Evolutionary conservation across 352 stramenopile genomes (phyloP), one percentile per base, ranked within the genome.

Genomic region (Phytophthora hibernalis): DNA sequence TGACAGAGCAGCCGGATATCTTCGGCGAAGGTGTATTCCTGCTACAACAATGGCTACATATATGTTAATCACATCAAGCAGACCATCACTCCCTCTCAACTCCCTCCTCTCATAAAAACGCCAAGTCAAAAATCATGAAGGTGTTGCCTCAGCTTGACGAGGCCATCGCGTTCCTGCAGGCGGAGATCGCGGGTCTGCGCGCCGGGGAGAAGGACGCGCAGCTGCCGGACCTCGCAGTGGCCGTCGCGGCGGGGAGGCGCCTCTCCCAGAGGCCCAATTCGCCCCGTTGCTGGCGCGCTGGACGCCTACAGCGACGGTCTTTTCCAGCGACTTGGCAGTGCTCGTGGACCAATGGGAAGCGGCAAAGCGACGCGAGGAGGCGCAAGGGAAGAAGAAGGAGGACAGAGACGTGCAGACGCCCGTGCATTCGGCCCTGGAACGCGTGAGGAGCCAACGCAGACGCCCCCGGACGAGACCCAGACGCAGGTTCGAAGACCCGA

Each of bases 151-250:
- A 87, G 69, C 60, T 93, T 11, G 73, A 87, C 49, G 79, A 81
- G 16, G 81, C 82, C 22, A 82, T 91, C 42, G 61, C 79, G 42
- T 83, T 77, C 52, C 63, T 93, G 20, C 76, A 82, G 50, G 64
- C 74, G 9, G 79, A 93, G 44, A 70, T 93, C 16, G 55, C 55
- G 18, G 72, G 80, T 55, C 67, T 91, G 12, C 61, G 70, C 11
- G 60, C 70, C 2, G 79, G 79, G 5, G 58, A 72, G 28, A 78
- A 70, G 30, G 82, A 90, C 33, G 37, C 61, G 2, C 56, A 15
- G 11, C 66, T 91, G 2, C 54, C 73, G 12, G 65, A 73, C 8
- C 50, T 89, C 10, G 68, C 84, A 15, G 50, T 74, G 21, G 47
- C 61, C 16, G 57, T 72, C 0, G 61, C 73, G 13, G 58, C 57